Evolutionary conservation across 164 flowering plant genomes (phyloP), one percentile per base, ranked within the genome.

Genomic region (Annona squamosa): DNA sequence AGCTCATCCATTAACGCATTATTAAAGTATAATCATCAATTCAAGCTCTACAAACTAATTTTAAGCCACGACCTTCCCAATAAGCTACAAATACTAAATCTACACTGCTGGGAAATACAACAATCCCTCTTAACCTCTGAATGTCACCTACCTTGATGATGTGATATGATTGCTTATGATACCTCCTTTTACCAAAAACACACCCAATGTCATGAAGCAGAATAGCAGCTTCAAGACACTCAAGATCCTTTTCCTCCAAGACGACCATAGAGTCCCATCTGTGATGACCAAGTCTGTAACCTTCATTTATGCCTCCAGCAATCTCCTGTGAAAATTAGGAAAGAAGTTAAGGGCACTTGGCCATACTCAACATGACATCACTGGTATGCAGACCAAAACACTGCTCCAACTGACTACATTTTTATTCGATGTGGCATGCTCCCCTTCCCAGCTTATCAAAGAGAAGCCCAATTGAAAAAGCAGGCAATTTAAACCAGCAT

Each of bases 211-310:
- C 85, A 79, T 89, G 92, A 81, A 91, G 93, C 79, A 91, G 73
- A 79, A 90, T 85, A 19, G 93, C 93, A 80, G 92, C 93, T 83
- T 91, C 91, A 67, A 91, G 88, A 79, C 83, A 89, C 75, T 91
- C 93, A 71, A 88, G 82, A 84, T 91, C 89, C 76, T 80, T 84
- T 13, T 80, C 88, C 74, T 79, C 83, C 74, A 85, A 80, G 71
- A 77, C 72, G 44, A 71, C 70, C 4, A 19, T 52, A 75, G 57
- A 62, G 48, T 73, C 52, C 65, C 65, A 71, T 41, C 70, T 79
- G 73, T 71, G 64, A 69, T 66, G 73, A 56, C n/a, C 77, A 71
- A 74, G 66, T 70, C 77, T 84, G 67, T 70, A 47, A 69, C 75
- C 77, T 68, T 77, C 80, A 66, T 75, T 85, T 64, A 90, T 48